These are phyloP conservation scores for Ceratobasidium sp. DNA, from an alignment of 1,284 basidiomycete species.

Conservation along the genomic window DNA sequence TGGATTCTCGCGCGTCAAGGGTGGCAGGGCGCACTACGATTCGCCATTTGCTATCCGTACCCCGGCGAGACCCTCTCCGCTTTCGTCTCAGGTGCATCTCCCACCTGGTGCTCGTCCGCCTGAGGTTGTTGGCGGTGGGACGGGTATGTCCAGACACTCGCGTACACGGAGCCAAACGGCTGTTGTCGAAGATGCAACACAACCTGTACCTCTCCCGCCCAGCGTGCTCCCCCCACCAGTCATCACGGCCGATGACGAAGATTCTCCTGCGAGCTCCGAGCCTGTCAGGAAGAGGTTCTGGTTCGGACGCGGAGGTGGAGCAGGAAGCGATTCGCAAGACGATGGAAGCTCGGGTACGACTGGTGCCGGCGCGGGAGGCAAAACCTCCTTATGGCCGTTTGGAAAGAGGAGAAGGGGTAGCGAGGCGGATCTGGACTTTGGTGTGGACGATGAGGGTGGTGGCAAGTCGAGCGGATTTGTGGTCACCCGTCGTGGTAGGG, in stretches of 20 bases:
- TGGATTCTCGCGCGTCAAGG: slow-evolving; percentile 79
- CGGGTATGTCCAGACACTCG: slow-evolving; percentile 53
- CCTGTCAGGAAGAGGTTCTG: slow-evolving; percentile 35
- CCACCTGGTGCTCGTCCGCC: slow-evolving; percentile 35
- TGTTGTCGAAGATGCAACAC: slow-evolving; percentile 67
- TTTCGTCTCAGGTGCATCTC: slow-evolving; percentile 16
- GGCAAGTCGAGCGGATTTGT: slow-evolving; percentile 14
- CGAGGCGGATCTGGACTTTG: slow-evolving; percentile 28
- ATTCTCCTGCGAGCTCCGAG: slow-evolving; percentile 35
- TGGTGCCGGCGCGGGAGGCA: not conserved
- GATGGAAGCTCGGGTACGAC: slow-evolving; percentile 31
- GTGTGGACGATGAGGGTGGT: not conserved
- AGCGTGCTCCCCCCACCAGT: slow-evolving; percentile 13
- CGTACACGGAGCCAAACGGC: slow-evolving; percentile 83
- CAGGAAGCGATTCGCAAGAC: slow-evolving; percentile 11
- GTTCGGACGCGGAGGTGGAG: slow-evolving; percentile 37
- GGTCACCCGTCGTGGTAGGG: slow-evolving; percentile 9
- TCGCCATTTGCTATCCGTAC: slow-evolving; percentile 74
- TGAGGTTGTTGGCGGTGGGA: slow-evolving; percentile 22
- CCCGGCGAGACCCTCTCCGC: slow-evolving; percentile 47
- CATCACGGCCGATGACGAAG: slow-evolving; percentile 34
- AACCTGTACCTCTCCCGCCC: slow-evolving; percentile 12
- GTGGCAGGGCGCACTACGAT: slow-evolving; percentile 78
- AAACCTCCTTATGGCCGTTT: slow-evolving; percentile 26
- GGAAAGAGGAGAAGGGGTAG: slow-evolving; percentile 23